Evolutionary conservation across 768 basidiomycete species (phyloP).

Genomic region (Mycena galericulata): DNA sequence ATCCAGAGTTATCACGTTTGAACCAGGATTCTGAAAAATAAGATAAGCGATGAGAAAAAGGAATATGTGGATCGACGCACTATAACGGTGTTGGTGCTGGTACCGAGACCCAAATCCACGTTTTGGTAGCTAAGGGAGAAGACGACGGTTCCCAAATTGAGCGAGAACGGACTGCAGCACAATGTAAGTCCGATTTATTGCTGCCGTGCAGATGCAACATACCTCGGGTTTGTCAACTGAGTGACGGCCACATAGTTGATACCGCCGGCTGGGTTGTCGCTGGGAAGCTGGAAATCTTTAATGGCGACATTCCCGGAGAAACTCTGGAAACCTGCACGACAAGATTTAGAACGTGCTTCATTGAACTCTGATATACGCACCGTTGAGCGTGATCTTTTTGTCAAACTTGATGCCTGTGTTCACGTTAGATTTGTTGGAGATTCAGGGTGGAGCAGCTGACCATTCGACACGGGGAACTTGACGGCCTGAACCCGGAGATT

Average conservation of each 20-base stretch:
- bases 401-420: slow-evolving; percentile 67
- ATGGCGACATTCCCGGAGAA: slow-evolving; percentile 69
- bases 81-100: slow-evolving; percentile 61
- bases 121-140: slow-evolving; percentile 72
- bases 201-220: background rate
- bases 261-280: slow-evolving; percentile 74
- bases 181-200: slow-evolving; percentile 4
- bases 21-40: slow-evolving; percentile 58
- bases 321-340: slow-evolving; percentile 64
- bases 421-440: background rate
- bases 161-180: slow-evolving; percentile 68
- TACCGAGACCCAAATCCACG: slow-evolving; percentile 68
- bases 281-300: slow-evolving; percentile 71
- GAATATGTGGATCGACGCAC: slow-evolving; percentile 49
- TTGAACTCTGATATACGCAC: slow-evolving; percentile 41
- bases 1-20: slow-evolving; percentile 68
- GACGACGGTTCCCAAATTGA: slow-evolving; percentile 74
- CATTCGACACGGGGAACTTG: slow-evolving; percentile 73
- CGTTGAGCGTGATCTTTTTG: slow-evolving; percentile 69
- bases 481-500: slow-evolving; percentile 72
- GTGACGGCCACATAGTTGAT: slow-evolving; percentile 74
- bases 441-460: background rate
- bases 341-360: slow-evolving; percentile 9
- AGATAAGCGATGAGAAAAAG: slow-evolving; percentile 6
- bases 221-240: slow-evolving; percentile 70